Evolutionary conservation across 805 yeast genomes (phyloP).

Genomic region (Kockiozyma suomiensis): DNA sequence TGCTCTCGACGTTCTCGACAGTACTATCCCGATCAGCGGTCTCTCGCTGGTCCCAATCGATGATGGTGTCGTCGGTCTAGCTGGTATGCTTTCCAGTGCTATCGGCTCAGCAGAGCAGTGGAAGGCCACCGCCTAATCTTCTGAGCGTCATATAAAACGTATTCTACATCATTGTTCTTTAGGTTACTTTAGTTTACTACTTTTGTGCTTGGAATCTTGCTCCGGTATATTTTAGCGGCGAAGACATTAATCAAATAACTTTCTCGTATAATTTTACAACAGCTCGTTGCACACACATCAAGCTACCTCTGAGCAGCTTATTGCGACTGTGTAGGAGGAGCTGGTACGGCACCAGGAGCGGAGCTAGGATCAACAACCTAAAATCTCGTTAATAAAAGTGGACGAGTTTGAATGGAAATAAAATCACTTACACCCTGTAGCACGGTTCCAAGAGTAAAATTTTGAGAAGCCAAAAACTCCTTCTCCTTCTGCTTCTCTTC

Average conservation of each 20-base stretch:
- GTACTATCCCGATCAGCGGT: constrained; percentile 72
- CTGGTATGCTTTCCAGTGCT: constrained; percentile 80
- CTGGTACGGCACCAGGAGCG: constrained; percentile 2
- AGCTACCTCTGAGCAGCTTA: neutral
- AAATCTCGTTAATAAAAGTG: neutral
- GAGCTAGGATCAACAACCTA: constrained; percentile 19
- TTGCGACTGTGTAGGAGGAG: constrained; percentile 2
- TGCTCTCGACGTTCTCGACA: constrained; percentile 75
- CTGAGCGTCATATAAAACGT: neutral
- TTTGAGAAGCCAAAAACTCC: constrained; percentile 80
- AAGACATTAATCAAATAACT: neutral
- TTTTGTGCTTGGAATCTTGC: neutral
- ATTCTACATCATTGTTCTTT: neutral
- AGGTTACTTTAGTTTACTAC: neutral
- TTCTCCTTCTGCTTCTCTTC: constrained; percentile 54
- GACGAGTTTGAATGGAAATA: no score
- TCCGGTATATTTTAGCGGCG: neutral
- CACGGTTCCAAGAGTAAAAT: constrained; percentile 79
- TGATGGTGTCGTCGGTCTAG: constrained; percentile 81
- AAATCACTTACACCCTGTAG: constrained; percentile 60
- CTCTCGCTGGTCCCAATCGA: constrained; percentile 61
- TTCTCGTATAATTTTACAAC: neutral
- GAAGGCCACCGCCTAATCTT: constrained; percentile 28
- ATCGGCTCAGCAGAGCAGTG: constrained; percentile 57
- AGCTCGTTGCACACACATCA: neutral